A percentile compares a stretch with the other conserved stretches of the same genome.
These are phyloP conservation scores for Mimosa bimucronata DNA, from an alignment of 306 rosid genomes.

Conservation along the genomic window DNA sequence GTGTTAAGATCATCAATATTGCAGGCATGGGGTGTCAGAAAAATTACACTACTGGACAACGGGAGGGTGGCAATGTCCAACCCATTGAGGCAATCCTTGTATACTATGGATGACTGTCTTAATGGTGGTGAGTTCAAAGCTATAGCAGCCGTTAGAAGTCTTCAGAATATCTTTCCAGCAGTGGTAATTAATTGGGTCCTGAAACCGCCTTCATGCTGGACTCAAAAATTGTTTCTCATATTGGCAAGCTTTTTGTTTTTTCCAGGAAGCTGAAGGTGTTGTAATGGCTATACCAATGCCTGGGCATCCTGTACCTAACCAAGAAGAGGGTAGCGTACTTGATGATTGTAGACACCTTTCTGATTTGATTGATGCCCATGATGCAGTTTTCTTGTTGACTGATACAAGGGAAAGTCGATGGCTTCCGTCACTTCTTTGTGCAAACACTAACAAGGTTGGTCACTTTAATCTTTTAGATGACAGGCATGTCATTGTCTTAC, in stretches of 20 bases:
- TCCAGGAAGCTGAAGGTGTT: constrained; percentile 90
- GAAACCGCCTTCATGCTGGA: constrained; percentile 20
- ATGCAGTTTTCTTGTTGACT: constrained; percentile 85
- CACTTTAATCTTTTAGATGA: constrained; percentile 23
- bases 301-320: constrained; percentile 82
- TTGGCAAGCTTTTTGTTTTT: constrained; percentile 17
- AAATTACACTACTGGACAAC: constrained; percentile 85
- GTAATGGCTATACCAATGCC: constrained; percentile 98
- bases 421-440: constrained; percentile 96
- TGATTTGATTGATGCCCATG: constrained; percentile 81
- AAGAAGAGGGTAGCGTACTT: constrained; percentile 66
- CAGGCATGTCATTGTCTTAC: neutral
- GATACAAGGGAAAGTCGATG: constrained; percentile 99
- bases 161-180: constrained; percentile 82
- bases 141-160: constrained; percentile 83
- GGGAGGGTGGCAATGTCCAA: constrained; percentile 98
- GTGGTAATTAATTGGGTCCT: constrained; percentile 63
- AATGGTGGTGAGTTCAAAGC: constrained; percentile 90
- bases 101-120: constrained; percentile 89
- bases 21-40: constrained; percentile 98
- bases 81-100: constrained; percentile 97
- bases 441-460: constrained; percentile 81
- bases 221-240: constrained; percentile 26
- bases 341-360: constrained; percentile 71
- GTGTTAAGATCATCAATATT: constrained; percentile 31